Evolutionary conservation across 2,329 filamentous ascomycete genomes (phyloP), one percentile per base, ranked within the genome.

Genomic region (Lasiodiplodia hormozganensis): DNA sequence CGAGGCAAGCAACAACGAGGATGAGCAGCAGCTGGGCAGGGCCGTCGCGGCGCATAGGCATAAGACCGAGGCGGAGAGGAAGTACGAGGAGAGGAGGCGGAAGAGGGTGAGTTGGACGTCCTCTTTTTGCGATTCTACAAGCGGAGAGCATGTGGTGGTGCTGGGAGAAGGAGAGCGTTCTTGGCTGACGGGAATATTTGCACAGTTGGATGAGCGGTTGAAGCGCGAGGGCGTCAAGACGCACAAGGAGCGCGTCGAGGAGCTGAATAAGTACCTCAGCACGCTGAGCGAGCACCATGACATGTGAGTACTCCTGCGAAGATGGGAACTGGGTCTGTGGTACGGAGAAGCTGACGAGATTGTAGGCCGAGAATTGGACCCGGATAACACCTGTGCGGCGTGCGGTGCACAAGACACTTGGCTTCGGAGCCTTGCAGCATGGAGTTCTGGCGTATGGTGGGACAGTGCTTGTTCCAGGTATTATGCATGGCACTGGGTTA

Each of bases 281-380:
- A 92, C 90, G 72, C 82, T 99, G 76, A 97, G 93, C 81, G 96
- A 99, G 82, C 96, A 99, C 82, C 95, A 99, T 80, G 96, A 99
- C 78, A 99, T 99, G 94, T 86, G 81, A 73, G 83, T 79, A 25
- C 36, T 64, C 25, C 10, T 54, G 53, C 53, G 16, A 12, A 7
- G 1, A 3, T 31, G 25, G 1, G 31, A 23, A 43, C 11, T 16
- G 6, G 7, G n/a, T 10, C 6, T 5, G 31, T 34, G 31, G 7
- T 1, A 7, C 11, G 8, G 36, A 2, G 25, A 25, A 53, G 18
- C 53, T 78, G 56, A 77, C 77, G n/a, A 16, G 36, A 72, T 49
- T 40, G 23, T 67, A 78, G 77, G 82, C 85, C 85, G 8, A 82
- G 85, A 72, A 87, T 87, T 69, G 85, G 85, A 69, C 85, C 85